Evolutionary conservation across 73 alveolate species (phyloP), one percentile per base, ranked within the genome.

Genomic region (Tetrahymena borealis): DNA sequence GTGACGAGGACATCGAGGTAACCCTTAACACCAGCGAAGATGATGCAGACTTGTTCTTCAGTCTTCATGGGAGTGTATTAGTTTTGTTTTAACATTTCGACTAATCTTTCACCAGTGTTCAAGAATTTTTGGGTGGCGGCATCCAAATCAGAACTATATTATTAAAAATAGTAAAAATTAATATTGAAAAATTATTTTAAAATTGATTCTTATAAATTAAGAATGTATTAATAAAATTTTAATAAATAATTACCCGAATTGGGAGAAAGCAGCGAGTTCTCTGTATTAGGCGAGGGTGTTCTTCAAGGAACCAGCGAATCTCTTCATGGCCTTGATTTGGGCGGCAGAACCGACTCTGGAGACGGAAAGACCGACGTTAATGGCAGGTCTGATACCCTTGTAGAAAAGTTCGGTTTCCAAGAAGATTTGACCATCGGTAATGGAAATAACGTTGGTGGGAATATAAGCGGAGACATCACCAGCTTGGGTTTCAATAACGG

Each of bases 241-340:
- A 40, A n/a, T n/a, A n/a, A n/a, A n/a, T n/a, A 42, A 24, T 60
- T 60, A 60, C 85, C 99, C 99, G 98, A 98, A 98, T 95, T 98
- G 98, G 42, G 99, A 99, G 97, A 98, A 98, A 96, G 99, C 99
- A 78, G 99, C 99, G 91, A 98, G 99, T 95, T 98, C 99, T 94
- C 99, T 96, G 97, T 97, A 97, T 94, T 97, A 98, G 90, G 99
- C 99, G 92, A 98, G 94, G 95, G 97, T 99, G 77, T 97, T 95
- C 98, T 97, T 98, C 93, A 98, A 95, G 40, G 99, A 96, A 93
- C 99, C 99, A 78, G 99, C 99, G 90, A 98, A 99, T 94, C 96
- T 97, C 95, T 97, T 97, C 99, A 98, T 98, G 94, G 99, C 99
- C 97, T 97, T 98, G 95, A 97, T 96, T 94, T 97, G 98, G 93